phyloP scores from a whole-genome alignment of 2,329 filamentous ascomycete genomes.

The Cladosporium cucumerinum region DNA sequence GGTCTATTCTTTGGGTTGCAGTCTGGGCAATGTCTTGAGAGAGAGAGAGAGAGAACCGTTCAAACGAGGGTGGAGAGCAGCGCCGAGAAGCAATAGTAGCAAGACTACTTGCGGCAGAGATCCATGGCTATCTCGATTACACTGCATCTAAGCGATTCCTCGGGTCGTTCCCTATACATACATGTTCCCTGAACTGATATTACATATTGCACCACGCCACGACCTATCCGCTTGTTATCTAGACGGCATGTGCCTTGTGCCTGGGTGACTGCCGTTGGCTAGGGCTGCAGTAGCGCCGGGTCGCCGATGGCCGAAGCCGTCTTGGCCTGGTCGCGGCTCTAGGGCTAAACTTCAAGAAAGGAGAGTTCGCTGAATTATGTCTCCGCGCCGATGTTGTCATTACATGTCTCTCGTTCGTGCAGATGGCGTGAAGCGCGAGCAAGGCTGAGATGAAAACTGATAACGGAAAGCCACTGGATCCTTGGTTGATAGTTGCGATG shows the following conservation, averaged over 20 bases:
- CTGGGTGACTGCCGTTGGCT: conserved; percentile 1
- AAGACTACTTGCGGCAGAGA: background rate
- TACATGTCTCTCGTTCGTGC: background rate
- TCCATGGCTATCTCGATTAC: background rate
- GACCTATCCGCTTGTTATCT: background rate
- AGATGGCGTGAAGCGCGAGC: background rate
- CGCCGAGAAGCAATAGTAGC: background rate
- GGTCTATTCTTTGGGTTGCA: background rate
- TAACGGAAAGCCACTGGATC: background rate
- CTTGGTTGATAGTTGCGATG: background rate
- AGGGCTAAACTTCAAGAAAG: background rate
- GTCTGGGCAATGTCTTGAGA: background rate
- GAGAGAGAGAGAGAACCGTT: background rate
- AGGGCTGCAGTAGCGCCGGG: conserved; percentile 8
- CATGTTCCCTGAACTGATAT: background rate
- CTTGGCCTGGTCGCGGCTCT: background rate
- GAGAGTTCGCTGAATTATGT: background rate
- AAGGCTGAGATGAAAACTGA: background rate
- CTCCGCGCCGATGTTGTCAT: background rate
- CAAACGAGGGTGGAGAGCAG: background rate
- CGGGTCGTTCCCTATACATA: background rate
- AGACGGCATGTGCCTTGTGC: background rate
- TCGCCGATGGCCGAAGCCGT: background rate
- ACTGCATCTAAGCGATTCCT: background rate
- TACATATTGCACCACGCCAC: background rate